These are phyloP conservation scores for Scenedesmus sp. DNA, from an alignment of 163 green algal species.

Conservation along the genomic window DNA sequence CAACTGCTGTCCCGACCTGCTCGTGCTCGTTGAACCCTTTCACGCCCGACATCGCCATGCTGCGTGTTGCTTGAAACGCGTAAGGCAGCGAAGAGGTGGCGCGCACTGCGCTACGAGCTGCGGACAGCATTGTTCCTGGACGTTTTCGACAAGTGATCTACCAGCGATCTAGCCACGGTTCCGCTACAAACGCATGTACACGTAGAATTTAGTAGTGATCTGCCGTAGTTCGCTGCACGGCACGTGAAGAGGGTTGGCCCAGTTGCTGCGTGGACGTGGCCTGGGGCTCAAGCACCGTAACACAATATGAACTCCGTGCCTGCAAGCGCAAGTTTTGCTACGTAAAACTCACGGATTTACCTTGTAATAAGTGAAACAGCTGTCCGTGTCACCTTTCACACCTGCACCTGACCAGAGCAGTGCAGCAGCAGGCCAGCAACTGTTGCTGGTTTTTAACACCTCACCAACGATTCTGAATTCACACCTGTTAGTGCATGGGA, in stretches of 20 bases:
- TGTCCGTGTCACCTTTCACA: background rate
- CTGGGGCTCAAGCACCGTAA: conserved; percentile 1
- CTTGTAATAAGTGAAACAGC: background rate
- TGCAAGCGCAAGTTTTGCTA: background rate
- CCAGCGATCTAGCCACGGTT: background rate
- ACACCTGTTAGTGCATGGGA: background rate
- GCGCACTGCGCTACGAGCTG: background rate
- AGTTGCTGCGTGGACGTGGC: background rate
- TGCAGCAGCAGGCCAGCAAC: background rate
- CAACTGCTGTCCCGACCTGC: conserved; percentile 12
- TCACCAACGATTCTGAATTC: background rate
- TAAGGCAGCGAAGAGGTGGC: background rate
- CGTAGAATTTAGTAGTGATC: background rate
- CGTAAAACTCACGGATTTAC: background rate
- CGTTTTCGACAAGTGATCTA: background rate
- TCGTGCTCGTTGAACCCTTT: conserved; percentile 60
- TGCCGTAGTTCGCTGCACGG: background rate
- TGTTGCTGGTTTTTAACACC: background rate
- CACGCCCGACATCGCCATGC: conserved; percentile 34
- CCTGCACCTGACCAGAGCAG: background rate
- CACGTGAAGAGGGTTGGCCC: background rate
- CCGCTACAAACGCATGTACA: background rate
- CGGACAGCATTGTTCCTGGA: conserved; percentile 28
- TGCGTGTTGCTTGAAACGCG: background rate
- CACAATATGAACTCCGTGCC: background rate